Base-by-base conservation (phyloP, 2,329 filamentous ascomycete species). In the Penicillium sp. region DNA sequence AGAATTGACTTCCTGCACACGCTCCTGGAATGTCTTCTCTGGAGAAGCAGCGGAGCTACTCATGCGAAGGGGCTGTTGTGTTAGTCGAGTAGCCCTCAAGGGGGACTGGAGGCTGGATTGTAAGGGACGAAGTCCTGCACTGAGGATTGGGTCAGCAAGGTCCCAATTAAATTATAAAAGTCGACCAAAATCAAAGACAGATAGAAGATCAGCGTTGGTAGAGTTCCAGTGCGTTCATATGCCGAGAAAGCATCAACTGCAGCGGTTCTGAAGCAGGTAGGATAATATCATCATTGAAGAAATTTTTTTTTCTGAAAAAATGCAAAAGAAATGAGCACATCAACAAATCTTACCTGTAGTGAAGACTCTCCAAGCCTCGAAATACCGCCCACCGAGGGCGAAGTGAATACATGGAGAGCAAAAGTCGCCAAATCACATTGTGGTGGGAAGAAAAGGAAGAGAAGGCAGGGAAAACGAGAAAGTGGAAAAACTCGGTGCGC, bases 261-360 rank as follows among this genome's bases (percentile, higher is more conserved):
- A 83, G 80, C 80, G 80, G 80, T 83, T 83, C 79, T 81, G 70
- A 61, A 65, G 62, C 61, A 51, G 52, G 48, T 50, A 47, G 57
- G 56, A 55, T 46, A 27, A 62, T 63, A 62, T 73, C 70, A 72
- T 74, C 71, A 69, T 65, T n/a, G n/a, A n/a, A n/a, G n/a, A n/a
- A n/a, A n/a, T n/a, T n/a, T n/a, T n/a, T n/a, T n/a, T 36, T 41
- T 47, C 40, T 4, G 20, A 33, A 33, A 39, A 32, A 33, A 25
- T 17, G 21, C 11, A 19, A 30, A 37, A 48, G n/a, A 20, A 33
- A 29, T 39, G 33, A 33, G 33, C 20, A 45, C 18, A 13, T 35
- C 21, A 40, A 32, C 41, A 36, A 18, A 48, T 52, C 64, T 58
- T 65, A 72, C 70, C 63, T 65, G 30, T 43, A 43, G 14, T 46